Conservation (phyloP, 169 alveolate species). For the Cyclospora cayetanensis region DNA sequence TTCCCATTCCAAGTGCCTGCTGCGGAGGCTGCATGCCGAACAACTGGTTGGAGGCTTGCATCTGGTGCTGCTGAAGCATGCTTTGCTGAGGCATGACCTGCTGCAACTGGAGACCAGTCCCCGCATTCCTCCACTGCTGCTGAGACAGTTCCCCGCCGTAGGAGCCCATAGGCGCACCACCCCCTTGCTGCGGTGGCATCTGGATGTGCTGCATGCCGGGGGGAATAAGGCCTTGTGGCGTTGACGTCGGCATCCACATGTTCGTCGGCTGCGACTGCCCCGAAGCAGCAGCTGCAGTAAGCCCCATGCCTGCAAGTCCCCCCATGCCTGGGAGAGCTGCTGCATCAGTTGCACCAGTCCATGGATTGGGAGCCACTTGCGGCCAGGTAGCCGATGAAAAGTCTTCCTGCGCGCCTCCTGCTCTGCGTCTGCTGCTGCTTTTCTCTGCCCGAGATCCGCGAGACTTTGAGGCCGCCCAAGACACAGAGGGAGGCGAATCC, state of each 20-base stretch:
- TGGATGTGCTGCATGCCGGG: conserved; percentile 53
- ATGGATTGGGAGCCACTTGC: background rate
- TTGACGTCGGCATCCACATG: conserved; percentile 25
- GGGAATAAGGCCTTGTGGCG: conserved; percentile 28
- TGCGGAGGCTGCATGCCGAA: conserved; percentile 43
- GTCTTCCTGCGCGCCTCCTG: conserved; percentile 37
- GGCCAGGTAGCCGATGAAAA: conserved; percentile 28
- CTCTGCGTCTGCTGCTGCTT: conserved; percentile 52
- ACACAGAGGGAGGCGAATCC: conserved; percentile 37
- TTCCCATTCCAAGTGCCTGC: conserved; percentile 34
- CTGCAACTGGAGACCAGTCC: conserved; percentile 43
- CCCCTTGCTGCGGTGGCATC: conserved; percentile 47
- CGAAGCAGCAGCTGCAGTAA: background rate
- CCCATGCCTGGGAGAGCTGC: conserved; percentile 43
- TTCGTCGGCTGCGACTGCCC: conserved; percentile 9
- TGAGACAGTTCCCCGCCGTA: conserved; percentile 14
- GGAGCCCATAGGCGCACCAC: conserved; percentile 12
- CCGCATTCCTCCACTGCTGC: conserved; percentile 27
- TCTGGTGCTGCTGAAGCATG: background rate
- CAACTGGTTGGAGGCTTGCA: conserved; percentile 36
- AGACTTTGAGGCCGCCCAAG: conserved; percentile 44
- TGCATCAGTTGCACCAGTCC: conserved; percentile 31
- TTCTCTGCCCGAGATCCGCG: conserved; percentile 44
- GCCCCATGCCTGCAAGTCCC: conserved; percentile 60
- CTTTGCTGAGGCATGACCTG: conserved; percentile 33